Percentiles rank a stretch among this genome's conserved stretches.
Conservation (phyloP, 805 yeast genomes). For the Wickerhamomyces canadensis region DNA sequence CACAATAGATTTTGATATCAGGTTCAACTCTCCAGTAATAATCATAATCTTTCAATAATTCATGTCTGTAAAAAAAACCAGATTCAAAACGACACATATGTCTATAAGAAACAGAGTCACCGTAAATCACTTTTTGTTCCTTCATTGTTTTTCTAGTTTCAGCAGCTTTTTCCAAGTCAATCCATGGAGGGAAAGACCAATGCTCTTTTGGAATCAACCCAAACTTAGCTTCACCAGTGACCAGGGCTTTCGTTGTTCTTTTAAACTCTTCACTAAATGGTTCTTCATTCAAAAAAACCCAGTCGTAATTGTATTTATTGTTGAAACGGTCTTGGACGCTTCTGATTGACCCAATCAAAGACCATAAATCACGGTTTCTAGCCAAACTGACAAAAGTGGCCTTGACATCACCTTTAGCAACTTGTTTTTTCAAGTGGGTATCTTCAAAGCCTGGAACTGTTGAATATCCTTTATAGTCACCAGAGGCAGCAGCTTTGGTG, state of each 20-base stretch:
- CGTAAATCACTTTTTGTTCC: slow-evolving; percentile 47
- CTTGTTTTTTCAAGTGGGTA: slow-evolving; percentile 17
- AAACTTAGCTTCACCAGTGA: slow-evolving; percentile 59
- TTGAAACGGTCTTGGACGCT: slow-evolving; percentile 69
- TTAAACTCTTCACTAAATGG: slow-evolving; percentile 56
- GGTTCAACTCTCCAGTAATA: slow-evolving; percentile 83
- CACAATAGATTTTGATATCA: slow-evolving; percentile 55
- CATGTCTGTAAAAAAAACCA: slow-evolving; percentile 62
- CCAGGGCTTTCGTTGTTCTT: slow-evolving; percentile 37
- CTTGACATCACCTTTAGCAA: slow-evolving; percentile 30
- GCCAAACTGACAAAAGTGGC: slow-evolving; percentile 67
- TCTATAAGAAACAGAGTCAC: slow-evolving; percentile 56
- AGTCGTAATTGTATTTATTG: slow-evolving; percentile 57
- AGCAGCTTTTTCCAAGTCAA: slow-evolving; percentile 48
- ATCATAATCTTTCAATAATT: slow-evolving; percentile 50
- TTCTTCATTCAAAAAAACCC: slow-evolving; percentile 73
- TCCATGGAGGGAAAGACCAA: slow-evolving; percentile 68
- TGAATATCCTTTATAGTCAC: slow-evolving; percentile 8
- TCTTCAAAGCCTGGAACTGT: slow-evolving; percentile 11
- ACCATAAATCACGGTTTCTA: slow-evolving; percentile 59
- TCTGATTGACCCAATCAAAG: slow-evolving; percentile 53
- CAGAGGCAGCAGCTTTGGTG: slow-evolving; percentile 9
- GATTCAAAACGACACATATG: slow-evolving; percentile 56
- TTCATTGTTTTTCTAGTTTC: slow-evolving; percentile 39
- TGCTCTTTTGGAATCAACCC: slow-evolving; percentile 57